phyloP scores from a whole-genome alignment of 108 stramenopile genomes.

The Aurantiochytrium sp. region DNA sequence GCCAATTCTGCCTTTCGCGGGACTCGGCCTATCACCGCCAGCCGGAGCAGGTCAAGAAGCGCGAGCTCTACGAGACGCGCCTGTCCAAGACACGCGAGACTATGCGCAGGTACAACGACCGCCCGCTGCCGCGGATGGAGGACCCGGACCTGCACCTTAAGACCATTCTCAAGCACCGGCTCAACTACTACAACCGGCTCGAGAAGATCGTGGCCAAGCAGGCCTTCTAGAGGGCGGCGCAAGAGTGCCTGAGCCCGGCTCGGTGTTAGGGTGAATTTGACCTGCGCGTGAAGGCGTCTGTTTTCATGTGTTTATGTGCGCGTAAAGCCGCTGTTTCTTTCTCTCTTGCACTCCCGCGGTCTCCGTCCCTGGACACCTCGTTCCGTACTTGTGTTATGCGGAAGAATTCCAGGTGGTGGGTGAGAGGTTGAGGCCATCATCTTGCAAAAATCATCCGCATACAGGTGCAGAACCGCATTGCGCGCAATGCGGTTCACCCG shows the following conservation, averaged over 20 bases:
- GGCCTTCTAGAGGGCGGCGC: not conserved
- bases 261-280: too few relatives aligned
- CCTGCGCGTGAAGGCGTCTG: too few relatives aligned
- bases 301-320: too few relatives aligned
- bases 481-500: too few relatives aligned
- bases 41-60: not conserved
- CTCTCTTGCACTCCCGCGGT: too few relatives aligned
- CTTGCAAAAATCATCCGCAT: too few relatives aligned
- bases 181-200: not conserved
- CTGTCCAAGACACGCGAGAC: not conserved
- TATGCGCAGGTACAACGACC: not conserved
- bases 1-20: not conserved
- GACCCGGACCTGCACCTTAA: slow-evolving; percentile 2
- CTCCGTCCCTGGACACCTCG: too few relatives aligned
- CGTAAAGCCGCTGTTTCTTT: too few relatives aligned
- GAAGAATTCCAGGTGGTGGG: too few relatives aligned
- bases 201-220: not conserved
- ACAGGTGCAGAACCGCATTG: too few relatives aligned
- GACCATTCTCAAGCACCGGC: slow-evolving; percentile 3
- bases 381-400: too few relatives aligned
- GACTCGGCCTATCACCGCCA: not conserved
- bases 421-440: too few relatives aligned
- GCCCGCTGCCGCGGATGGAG: not conserved
- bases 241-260: not conserved
- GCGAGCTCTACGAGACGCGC: not conserved